Conservation (phyloP, 768 basidiomycete species). For the Mycena amicta region DNA sequence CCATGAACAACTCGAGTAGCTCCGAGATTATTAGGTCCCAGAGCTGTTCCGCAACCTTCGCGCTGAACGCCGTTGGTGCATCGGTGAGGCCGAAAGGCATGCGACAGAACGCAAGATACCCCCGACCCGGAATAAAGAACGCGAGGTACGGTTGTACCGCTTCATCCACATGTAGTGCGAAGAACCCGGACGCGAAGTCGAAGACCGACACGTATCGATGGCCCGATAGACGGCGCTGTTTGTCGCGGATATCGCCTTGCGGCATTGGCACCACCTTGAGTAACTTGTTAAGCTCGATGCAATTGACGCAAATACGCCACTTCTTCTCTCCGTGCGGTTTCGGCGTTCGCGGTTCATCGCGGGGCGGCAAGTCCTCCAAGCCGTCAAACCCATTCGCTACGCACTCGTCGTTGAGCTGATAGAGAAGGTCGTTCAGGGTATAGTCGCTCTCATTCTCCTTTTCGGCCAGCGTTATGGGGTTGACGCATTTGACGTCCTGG, state of each 20-base stretch:
- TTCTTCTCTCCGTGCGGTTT: too few relatives aligned
- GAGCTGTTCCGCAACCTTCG: slow-evolving; percentile 27
- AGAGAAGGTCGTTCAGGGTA: background rate
- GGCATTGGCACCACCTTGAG: slow-evolving; percentile 32
- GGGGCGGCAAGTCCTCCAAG: background rate
- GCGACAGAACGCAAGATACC: slow-evolving; percentile 33
- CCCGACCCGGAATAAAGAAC: slow-evolving; percentile 40
- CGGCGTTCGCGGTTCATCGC: background rate
- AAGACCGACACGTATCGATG: slow-evolving; percentile 37
- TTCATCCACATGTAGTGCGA: slow-evolving; percentile 19
- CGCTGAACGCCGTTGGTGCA: slow-evolving; percentile 36
- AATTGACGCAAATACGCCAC: slow-evolving; percentile 45
- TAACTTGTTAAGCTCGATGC: slow-evolving; percentile 34
- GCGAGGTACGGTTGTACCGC: slow-evolving; percentile 30
- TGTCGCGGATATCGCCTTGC: slow-evolving; percentile 40
- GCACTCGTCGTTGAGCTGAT: slow-evolving; percentile 5
- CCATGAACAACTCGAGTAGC: slow-evolving; percentile 37
- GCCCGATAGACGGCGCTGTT: slow-evolving; percentile 38
- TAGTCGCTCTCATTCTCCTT: slow-evolving; percentile 25
- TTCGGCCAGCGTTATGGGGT: slow-evolving; percentile 34
- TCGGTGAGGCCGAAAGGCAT: slow-evolving; percentile 46
- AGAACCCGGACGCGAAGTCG: slow-evolving; percentile 43
- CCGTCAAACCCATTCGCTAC: background rate
- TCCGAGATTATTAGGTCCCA: slow-evolving; percentile 26
- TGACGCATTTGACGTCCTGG: slow-evolving; percentile 34